Evolutionary conservation across 257 asterid species (phyloP), one percentile per base, ranked within the genome.

Genomic region (Misopates orontium): DNA sequence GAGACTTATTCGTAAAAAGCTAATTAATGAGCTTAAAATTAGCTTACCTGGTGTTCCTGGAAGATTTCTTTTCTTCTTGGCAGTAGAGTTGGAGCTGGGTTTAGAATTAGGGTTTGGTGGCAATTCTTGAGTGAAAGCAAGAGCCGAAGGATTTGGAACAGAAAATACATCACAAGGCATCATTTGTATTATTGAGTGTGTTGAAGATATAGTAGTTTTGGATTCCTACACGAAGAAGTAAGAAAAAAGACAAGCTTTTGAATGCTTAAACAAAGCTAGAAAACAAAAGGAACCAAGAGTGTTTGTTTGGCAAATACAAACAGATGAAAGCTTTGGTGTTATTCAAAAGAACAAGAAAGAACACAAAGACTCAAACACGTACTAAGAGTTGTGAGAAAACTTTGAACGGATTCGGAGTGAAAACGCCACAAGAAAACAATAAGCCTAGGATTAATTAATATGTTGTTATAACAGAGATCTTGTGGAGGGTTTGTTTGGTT

Each of bases 21-120:
- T 14, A 45, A 45, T 44, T 16, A 13, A 44, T 13, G 8, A 44
- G 18, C 4, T 1, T 44, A 44, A 0, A 45, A 13, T 3, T 14
- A 45, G 51, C 19, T 45, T 67, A 85, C 93, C 93, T 56, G 89
- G 89, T 6, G 75, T 81, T 50, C 93, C 93, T 10, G 93, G 93
- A 22, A 73, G 82, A 71, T 84, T 84, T 70, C 91, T 69, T 67
- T 51, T 82, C 83, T 78, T 85, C 80, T 83, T 85, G 71, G 73
- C 47, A 32, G 83, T 18, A 36, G 80, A 58, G 63, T 58, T 78
- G 52, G 85, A 40, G 63, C 21, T 73, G 49, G 73, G 67, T 48
- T 65, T 75, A 63, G 80, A 84, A 75, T 77, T 80, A 65, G 84
- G 72, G 74, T 75, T 78, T 57, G 77, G 47, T 21, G 67, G 76